A percentile compares a stretch with the other conserved stretches of the same genome.
Conservation (phyloP, 83 land plant genomes). For the Picea abies region DNA sequence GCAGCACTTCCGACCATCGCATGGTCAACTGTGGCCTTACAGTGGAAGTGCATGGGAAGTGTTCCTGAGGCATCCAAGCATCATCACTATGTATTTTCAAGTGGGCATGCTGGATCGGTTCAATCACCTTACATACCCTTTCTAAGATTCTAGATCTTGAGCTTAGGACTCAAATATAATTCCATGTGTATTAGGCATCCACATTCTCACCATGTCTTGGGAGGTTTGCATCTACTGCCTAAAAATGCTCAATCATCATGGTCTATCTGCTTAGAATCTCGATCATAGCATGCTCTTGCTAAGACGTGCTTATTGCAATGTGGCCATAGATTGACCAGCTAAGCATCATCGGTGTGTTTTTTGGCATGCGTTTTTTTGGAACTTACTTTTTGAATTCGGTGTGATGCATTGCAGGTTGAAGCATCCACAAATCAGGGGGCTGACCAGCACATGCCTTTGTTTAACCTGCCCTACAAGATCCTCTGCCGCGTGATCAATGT, state of each 20-base stretch:
- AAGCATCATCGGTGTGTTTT: background rate
- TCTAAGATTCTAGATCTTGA: background rate
- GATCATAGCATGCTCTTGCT: too few species aligned
- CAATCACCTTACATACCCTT: conserved; percentile 20
- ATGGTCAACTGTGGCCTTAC: background rate
- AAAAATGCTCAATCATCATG: too few species aligned
- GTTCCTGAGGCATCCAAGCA: background rate
- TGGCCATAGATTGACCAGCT: background rate
- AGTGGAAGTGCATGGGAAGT: background rate
- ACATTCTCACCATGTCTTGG: too few species aligned
- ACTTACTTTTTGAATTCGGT: conserved; percentile 29
- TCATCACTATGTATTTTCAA: background rate
- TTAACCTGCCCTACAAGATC: conserved; percentile 62
- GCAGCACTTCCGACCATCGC: background rate
- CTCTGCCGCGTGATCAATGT: conserved; percentile 69
- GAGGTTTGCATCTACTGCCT: too few species aligned
- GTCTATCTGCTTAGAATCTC: too few species aligned
- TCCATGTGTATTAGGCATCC: too few species aligned
- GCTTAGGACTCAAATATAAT: background rate
- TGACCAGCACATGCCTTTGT: conserved; percentile 63
- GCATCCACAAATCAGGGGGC: conserved; percentile 70
- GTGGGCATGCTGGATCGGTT: conserved; percentile 14
- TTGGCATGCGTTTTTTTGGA: conserved; percentile 17
- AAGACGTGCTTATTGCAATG: background rate
- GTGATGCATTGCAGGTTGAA: conserved; percentile 61